Conservation (phyloP, 2,329 filamentous ascomycete genomes). For the Domatiomyces catenatus region DNA sequence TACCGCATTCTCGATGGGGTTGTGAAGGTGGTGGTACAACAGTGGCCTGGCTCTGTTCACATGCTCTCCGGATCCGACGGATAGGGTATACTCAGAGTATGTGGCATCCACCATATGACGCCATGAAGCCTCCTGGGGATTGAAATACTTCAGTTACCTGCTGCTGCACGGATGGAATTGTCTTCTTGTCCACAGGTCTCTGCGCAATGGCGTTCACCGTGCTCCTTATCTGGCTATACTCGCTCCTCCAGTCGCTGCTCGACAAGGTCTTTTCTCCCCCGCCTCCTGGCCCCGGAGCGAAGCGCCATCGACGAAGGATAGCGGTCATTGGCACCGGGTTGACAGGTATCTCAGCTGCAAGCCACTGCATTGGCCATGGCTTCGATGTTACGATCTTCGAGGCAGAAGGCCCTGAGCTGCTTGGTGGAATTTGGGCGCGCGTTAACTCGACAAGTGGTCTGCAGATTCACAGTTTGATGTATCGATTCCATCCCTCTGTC, state of each 20-base stretch:
- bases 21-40: neutral
- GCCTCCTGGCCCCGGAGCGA: slow-evolving; percentile 45
- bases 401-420: slow-evolving; percentile 45
- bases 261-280: slow-evolving; percentile 52
- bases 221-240: slow-evolving; percentile 48
- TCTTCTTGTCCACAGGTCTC: neutral
- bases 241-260: slow-evolving; percentile 49
- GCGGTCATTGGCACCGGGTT: slow-evolving; percentile 58
- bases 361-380: slow-evolving; percentile 71
- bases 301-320: slow-evolving; percentile 47
- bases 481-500: slow-evolving; percentile 70
- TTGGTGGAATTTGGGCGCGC: slow-evolving; percentile 72
- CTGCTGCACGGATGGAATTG: neutral
- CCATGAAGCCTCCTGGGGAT: neutral
- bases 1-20: neutral
- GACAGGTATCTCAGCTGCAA: slow-evolving; percentile 61
- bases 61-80: neutral
- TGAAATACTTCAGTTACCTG: neutral
- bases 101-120: neutral
- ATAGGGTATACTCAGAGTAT: neutral
- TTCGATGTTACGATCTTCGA: slow-evolving; percentile 74
- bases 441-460: slow-evolving; percentile 71
- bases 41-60: neutral
- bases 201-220: slow-evolving; percentile 17
- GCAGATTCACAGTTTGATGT: slow-evolving; percentile 77